Evolutionary conservation across 257 asterid species (phyloP).

Genomic region (Mitragyna speciosa): DNA sequence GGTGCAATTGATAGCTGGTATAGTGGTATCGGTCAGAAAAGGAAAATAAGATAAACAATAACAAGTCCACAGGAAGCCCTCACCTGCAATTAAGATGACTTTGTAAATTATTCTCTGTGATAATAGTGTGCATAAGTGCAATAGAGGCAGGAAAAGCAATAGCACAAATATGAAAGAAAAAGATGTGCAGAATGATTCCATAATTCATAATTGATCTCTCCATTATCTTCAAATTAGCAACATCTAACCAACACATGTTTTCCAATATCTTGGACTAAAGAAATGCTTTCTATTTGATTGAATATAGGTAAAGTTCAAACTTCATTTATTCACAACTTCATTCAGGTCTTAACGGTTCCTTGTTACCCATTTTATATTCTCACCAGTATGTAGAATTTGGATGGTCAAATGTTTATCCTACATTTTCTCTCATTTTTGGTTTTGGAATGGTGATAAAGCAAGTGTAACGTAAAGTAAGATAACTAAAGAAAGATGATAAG

Average conservation of each 20-base stretch:
- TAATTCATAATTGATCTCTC: neutral
- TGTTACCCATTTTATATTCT: too few species aligned
- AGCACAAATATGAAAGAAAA: neutral
- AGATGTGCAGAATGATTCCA: neutral
- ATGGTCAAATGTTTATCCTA: neutral
- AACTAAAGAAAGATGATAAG: neutral
- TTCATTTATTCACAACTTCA: neutral
- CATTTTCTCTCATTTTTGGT: neutral
- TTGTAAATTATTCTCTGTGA: neutral
- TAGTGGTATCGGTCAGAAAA: neutral
- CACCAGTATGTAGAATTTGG: neutral
- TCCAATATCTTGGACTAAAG: neutral
- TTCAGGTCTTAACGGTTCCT: neutral
- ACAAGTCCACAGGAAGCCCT: neutral
- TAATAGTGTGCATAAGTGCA: neutral
- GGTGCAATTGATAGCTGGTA: neutral
- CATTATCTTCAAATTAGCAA: neutral
- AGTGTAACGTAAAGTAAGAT: neutral
- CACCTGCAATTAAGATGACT: neutral
- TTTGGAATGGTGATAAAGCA: neutral
- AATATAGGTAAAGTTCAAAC: too few species aligned
- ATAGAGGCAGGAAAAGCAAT: neutral
- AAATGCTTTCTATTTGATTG: neutral
- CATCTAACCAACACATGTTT: neutral
- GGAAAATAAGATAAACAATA: neutral